Evolutionary conservation across 129 eudicot species (phyloP).

Genomic region (carrot (Daucus carota)): DNA sequence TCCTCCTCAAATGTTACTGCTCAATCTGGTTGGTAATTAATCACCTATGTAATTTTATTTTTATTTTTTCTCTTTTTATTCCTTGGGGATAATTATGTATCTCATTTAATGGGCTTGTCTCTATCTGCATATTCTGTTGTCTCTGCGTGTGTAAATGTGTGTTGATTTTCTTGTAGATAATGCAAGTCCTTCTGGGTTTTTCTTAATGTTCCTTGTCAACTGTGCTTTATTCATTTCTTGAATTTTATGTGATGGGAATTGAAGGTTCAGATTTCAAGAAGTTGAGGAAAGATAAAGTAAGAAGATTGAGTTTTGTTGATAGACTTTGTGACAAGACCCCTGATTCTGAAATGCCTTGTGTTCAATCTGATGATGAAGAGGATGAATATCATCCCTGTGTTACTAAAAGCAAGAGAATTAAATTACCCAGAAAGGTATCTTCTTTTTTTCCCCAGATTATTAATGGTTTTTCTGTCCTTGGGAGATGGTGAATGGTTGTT

Average conservation of each 20-base stretch:
- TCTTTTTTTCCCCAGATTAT: not conserved
- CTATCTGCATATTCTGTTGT: constrained; percentile 10
- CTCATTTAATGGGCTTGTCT: constrained; percentile 21
- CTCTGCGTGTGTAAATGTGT: not conserved
- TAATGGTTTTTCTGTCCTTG: not conserved
- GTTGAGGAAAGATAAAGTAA: constrained; percentile 23
- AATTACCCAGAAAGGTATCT: constrained; percentile 50
- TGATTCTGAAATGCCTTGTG: constrained; percentile 23
- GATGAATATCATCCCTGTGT: constrained; percentile 23
- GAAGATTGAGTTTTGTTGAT: constrained; percentile 27
- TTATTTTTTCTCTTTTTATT: not conserved
- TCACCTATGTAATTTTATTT: not conserved
- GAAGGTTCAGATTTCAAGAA: constrained; percentile 19
- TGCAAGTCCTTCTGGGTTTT: constrained; percentile 9
- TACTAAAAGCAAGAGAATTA: constrained; percentile 27
- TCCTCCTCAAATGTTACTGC: constrained; percentile 19
- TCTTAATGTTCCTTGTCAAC: not conserved
- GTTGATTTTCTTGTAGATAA: not conserved
- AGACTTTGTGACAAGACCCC: not conserved
- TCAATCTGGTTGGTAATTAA: constrained; percentile 14
- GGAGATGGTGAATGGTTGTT: not conserved
- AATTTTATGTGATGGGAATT: constrained; percentile 7
- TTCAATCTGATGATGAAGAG: constrained; percentile 29
- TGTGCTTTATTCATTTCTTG: not conserved
- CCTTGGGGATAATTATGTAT: not conserved